Evolutionary conservation across 2,329 filamentous ascomycete species (phyloP).

Genomic region (Sphaerulina populicola): DNA sequence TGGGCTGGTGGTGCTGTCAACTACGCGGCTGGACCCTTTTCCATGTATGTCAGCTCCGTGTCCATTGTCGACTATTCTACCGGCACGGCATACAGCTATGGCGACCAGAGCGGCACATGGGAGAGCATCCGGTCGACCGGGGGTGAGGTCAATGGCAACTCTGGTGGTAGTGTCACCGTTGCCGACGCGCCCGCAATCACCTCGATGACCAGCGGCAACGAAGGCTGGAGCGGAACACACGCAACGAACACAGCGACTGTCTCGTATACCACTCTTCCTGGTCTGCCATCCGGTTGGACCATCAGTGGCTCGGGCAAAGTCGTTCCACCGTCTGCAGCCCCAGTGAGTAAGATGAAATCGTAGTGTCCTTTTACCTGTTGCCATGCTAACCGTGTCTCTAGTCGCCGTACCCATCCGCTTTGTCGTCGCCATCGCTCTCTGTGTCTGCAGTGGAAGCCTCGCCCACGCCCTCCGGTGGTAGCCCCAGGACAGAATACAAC

Average conservation of each 20-base stretch:
- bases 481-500: constrained; percentile 40
- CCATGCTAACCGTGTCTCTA: constrained; percentile 22
- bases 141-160: constrained; percentile 56
- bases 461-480: constrained; percentile 32
- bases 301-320: constrained; percentile 73
- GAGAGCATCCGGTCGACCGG: constrained; percentile 72
- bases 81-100: constrained; percentile 74
- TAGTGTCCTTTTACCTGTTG: constrained; percentile 22
- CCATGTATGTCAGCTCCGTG: constrained; percentile 72
- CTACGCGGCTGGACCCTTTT: constrained; percentile 74
- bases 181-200: constrained; percentile 54
- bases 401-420: constrained; percentile 43
- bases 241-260: constrained; percentile 33
- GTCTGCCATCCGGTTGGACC: constrained; percentile 71
- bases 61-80: constrained; percentile 86
- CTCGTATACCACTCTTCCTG: constrained; percentile 42
- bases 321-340: constrained; percentile 60
- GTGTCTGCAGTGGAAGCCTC: constrained; percentile 38
- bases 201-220: constrained; percentile 53
- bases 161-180: constrained; percentile 47
- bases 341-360: constrained; percentile 51
- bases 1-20: constrained; percentile 85
- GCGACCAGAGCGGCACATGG: constrained; percentile 69
- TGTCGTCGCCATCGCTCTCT: constrained; percentile 46
- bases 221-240: constrained; percentile 57